Conservation (phyloP, 257 asterid genomes). For the Nicotiana knightiana region DNA sequence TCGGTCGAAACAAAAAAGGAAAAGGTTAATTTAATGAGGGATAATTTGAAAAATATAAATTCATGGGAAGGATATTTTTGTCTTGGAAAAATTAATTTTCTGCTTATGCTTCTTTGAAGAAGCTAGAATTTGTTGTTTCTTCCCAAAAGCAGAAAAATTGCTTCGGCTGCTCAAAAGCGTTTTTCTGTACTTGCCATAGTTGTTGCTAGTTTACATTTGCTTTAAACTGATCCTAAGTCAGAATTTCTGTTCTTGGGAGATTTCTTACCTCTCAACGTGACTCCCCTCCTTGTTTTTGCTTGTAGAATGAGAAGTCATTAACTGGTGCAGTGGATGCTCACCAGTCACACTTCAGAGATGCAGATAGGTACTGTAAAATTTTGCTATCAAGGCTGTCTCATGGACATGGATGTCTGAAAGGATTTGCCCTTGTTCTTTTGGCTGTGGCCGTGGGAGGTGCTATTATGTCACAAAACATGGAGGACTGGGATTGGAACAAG, state of each 20-base stretch:
- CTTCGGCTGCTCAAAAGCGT: too few relatives aligned
- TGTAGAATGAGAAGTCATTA: constrained; percentile 65
- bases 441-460: constrained; percentile 52
- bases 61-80: too few relatives aligned
- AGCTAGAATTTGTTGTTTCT: too few relatives aligned
- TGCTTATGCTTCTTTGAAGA: too few relatives aligned
- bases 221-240: neutral
- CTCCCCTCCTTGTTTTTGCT: neutral
- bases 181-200: neutral
- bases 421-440: constrained; percentile 22
- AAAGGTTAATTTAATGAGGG: too few relatives aligned
- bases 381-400: constrained; percentile 43
- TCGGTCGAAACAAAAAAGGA: too few relatives aligned
- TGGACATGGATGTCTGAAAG: constrained; percentile 49
- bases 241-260: neutral
- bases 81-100: too few relatives aligned
- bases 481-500: constrained; percentile 43
- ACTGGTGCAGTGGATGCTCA: constrained; percentile 43
- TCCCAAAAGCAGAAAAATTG: too few relatives aligned
- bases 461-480: constrained; percentile 33
- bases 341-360: constrained; percentile 43
- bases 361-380: constrained; percentile 56
- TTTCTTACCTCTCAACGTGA: neutral
- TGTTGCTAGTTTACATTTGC: neutral
- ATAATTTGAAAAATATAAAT: too few relatives aligned